These are phyloP conservation scores for Suhomyces sp. DNA, from an alignment of 805 yeast species.

Conservation along the genomic window DNA sequence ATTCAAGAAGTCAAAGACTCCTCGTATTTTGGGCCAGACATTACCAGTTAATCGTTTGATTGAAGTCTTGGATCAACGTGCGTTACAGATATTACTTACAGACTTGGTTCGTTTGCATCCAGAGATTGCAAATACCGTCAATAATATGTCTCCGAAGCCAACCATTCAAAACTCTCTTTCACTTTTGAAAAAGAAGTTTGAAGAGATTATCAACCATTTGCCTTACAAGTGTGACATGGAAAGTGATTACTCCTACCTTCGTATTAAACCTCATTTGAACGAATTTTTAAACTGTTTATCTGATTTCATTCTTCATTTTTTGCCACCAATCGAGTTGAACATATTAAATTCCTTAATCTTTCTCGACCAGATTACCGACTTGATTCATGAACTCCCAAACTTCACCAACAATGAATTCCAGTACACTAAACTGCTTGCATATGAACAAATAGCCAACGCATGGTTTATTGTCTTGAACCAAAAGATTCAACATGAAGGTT, in stretches of 20 bases:
- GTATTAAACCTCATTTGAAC: slow-evolving; percentile 65
- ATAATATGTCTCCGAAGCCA: slow-evolving; percentile 56
- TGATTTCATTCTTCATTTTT: slow-evolving; percentile 69
- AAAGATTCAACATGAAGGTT: slow-evolving; percentile 17
- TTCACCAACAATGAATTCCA: slow-evolving; percentile 59
- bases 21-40: slow-evolving; percentile 52
- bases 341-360: slow-evolving; percentile 56
- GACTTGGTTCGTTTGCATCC: slow-evolving; percentile 61
- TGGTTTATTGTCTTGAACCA: slow-evolving; percentile 50
- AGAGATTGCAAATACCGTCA: slow-evolving; percentile 53
- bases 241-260: slow-evolving; percentile 72
- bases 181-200: slow-evolving; percentile 47
- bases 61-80: slow-evolving; percentile 62
- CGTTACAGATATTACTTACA: slow-evolving; percentile 52
- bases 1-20: slow-evolving; percentile 37
- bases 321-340: slow-evolving; percentile 68
- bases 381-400: slow-evolving; percentile 64
- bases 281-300: slow-evolving; percentile 71
- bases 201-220: slow-evolving; percentile 46
- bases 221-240: slow-evolving; percentile 76
- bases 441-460: slow-evolving; percentile 58
- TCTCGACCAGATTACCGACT: slow-evolving; percentile 57
- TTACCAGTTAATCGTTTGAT: slow-evolving; percentile 64
- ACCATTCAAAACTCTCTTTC: slow-evolving; percentile 51
- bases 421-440: slow-evolving; percentile 53